phyloP scores from a whole-genome alignment of 2,329 filamentous ascomycete species.

The Aspergillus hiratsukae region DNA sequence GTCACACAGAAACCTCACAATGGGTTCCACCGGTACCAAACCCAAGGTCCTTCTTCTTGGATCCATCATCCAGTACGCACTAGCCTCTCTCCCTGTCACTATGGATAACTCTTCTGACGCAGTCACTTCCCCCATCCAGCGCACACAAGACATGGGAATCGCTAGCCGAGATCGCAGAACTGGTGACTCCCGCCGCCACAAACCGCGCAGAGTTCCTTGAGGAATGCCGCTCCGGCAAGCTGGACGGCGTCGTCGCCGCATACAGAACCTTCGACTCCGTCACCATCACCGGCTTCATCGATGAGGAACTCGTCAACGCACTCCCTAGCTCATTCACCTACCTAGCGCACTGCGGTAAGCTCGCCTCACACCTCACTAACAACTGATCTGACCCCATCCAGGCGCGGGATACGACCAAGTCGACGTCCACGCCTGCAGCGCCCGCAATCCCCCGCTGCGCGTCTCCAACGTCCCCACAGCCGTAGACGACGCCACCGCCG shows the following conservation, averaged over 20 bases:
- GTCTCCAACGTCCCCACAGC: slow-evolving; percentile 80
- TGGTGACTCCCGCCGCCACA: slow-evolving; percentile 58
- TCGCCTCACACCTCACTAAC: neutral
- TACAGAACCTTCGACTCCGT: slow-evolving; percentile 69
- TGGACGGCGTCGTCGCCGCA: slow-evolving; percentile 61
- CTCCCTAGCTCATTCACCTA: slow-evolving; percentile 37
- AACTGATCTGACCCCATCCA: slow-evolving; percentile 28
- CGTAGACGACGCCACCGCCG: slow-evolving; percentile 78
- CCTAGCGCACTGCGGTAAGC: slow-evolving; percentile 38
- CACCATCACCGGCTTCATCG: slow-evolving; percentile 62
- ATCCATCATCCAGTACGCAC: slow-evolving; percentile 57
- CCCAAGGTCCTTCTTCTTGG: slow-evolving; percentile 62
- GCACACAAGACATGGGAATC: slow-evolving; percentile 62
- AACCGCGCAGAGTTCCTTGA: slow-evolving; percentile 64
- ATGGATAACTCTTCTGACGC: slow-evolving; percentile 2
- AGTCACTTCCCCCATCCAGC: slow-evolving; percentile 17
- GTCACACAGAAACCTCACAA: slow-evolving; percentile 6
- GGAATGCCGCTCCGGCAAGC: slow-evolving; percentile 60
- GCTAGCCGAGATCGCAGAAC: slow-evolving; percentile 59
- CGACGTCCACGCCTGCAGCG: slow-evolving; percentile 66
- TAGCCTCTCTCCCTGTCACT: neutral
- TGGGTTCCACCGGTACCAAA: slow-evolving; percentile 31
- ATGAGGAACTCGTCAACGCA: slow-evolving; percentile 62
- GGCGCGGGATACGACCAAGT: slow-evolving; percentile 84
- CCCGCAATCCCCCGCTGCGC: slow-evolving; percentile 53